Percentiles rank a stretch among this genome's conserved stretches.
Evolutionary conservation across 2,329 filamentous ascomycete species (phyloP).

Genomic region (Truncatella angustata): DNA sequence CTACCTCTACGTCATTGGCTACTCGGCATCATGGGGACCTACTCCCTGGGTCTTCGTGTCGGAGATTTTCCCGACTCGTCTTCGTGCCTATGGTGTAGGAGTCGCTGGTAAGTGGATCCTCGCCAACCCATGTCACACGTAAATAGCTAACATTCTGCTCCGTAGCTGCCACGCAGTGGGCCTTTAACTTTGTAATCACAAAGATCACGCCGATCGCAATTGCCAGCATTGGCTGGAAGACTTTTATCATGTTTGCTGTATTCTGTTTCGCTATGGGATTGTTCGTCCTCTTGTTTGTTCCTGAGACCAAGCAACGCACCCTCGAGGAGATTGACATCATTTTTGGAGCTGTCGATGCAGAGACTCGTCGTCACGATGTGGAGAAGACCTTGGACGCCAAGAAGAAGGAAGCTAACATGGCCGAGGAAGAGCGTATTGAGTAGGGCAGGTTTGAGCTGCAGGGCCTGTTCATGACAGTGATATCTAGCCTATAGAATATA

Average conservation of each 20-base stretch:
- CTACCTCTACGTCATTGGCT: constrained; percentile 52
- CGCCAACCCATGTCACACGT: background rate
- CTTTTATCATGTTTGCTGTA: constrained; percentile 34
- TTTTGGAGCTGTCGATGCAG: background rate
- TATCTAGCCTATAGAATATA: no score
- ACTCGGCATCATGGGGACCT: constrained; percentile 49
- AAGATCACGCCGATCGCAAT: constrained; percentile 14
- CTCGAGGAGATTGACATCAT: constrained; percentile 5
- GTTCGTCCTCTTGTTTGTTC: constrained; percentile 41
- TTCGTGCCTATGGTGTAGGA: constrained; percentile 44
- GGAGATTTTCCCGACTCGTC: constrained; percentile 44
- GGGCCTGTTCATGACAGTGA: no score
- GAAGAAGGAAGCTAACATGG: background rate
- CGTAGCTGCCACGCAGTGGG: constrained; percentile 64
- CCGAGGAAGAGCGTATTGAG: background rate
- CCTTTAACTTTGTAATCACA: constrained; percentile 73
- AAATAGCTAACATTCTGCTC: background rate
- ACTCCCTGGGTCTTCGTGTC: constrained; percentile 39
- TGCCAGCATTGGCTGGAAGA: background rate
- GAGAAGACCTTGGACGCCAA: background rate
- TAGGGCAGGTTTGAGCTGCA: no score
- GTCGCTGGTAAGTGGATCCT: constrained; percentile 36
- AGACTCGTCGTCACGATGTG: background rate
- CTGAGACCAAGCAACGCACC: constrained; percentile 36
- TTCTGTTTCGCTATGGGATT: constrained; percentile 37